These are phyloP conservation scores for Phytopythium oedochilum DNA, from an alignment of 352 stramenopile species.

Conservation along the genomic window DNA sequence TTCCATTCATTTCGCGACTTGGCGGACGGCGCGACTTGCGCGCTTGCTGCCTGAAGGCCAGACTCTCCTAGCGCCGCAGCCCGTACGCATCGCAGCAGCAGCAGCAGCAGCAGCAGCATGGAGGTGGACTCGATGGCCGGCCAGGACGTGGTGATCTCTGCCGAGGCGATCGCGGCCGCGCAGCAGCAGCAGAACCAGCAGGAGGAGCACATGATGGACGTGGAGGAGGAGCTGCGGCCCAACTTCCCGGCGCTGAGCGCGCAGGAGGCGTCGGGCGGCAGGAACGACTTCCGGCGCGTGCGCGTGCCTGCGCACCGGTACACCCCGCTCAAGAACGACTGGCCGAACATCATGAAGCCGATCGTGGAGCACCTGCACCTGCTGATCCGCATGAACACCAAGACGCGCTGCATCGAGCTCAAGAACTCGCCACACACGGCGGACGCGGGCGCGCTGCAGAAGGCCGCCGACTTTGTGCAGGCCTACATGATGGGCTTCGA, in stretches of 20 bases:
- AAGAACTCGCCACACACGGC: constrained; percentile 93
- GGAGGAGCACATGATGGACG: constrained; percentile 46
- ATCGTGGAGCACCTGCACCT: constrained; percentile 98
- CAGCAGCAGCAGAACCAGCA: constrained; percentile 47
- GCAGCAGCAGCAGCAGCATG: too few species aligned
- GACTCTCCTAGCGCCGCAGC: too few species aligned
- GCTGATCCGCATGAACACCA: constrained; percentile 98
- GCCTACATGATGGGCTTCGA: constrained; percentile 99
- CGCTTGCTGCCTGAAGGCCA: too few species aligned
- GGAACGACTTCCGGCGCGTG: constrained; percentile 95
- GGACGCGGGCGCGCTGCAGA: constrained; percentile 94
- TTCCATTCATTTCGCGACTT: constrained; percentile 42
- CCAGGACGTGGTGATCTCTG: constrained; percentile 57
- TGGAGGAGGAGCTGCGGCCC: constrained; percentile 46
- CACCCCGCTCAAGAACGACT: constrained; percentile 98
- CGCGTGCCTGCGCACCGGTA: constrained; percentile 96
- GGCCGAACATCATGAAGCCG: constrained; percentile 98
- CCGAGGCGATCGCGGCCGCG: constrained; percentile 30
- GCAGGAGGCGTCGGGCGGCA: constrained; percentile 75
- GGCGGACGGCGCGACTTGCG: too few species aligned
- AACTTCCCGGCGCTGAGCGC: constrained; percentile 77
- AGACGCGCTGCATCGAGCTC: constrained; percentile 98
- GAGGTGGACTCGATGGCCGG: constrained; percentile 64
- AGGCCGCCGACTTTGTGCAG: constrained; percentile 96
- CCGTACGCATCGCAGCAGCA: too few species aligned